phyloP scores from a whole-genome alignment of 2,329 filamentous ascomycete genomes.

The Bipolaris sorokiniana region DNA sequence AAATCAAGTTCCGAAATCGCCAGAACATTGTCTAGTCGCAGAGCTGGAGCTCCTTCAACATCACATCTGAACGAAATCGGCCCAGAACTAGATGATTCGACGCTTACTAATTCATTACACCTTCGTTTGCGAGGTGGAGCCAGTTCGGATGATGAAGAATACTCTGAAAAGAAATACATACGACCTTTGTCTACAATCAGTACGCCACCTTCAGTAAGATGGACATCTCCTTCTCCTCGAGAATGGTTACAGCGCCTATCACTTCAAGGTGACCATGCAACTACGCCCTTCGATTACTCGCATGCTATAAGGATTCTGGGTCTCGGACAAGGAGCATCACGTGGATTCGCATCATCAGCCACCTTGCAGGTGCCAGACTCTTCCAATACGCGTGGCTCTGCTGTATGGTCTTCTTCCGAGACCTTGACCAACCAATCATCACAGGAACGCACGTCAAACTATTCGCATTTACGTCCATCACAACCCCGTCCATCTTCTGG shows the following conservation, averaged over 20 bases:
- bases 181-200: background rate
- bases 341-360: background rate
- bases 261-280: background rate
- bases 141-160: background rate
- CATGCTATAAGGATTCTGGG: background rate
- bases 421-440: background rate
- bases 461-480: background rate
- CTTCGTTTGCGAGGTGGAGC: conserved; percentile 5
- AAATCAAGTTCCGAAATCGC: background rate
- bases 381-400: background rate
- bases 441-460: background rate
- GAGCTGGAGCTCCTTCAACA: background rate
- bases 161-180: background rate
- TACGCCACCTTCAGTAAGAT: background rate
- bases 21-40: background rate
- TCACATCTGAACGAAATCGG: background rate
- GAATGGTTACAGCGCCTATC: background rate
- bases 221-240: background rate
- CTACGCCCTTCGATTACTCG: background rate
- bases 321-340: background rate
- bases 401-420: background rate
- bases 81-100: background rate
- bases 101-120: background rate
- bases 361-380: background rate
- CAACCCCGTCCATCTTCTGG: background rate